A percentile compares a stretch with the other conserved stretches of the same genome.
Evolutionary conservation across 108 stramenopile species (phyloP).

Genomic region (Schizochytrium sp.): DNA sequence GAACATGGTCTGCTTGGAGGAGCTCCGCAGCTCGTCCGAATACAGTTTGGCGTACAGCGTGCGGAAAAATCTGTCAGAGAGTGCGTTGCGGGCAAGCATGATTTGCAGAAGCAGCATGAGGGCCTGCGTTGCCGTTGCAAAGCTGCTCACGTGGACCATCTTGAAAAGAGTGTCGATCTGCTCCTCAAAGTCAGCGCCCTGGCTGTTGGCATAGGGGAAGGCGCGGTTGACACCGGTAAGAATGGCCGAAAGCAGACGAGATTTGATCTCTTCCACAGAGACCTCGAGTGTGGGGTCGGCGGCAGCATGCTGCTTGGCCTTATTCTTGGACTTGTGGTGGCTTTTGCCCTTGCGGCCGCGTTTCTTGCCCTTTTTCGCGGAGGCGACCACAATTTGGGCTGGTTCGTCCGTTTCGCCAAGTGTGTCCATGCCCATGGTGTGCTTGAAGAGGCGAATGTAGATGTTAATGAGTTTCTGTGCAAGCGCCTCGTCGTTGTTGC

Average conservation of each 20-base stretch:
- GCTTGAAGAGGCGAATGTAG: constrained; percentile 14
- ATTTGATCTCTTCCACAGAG: constrained; percentile 37
- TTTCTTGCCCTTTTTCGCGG: not conserved
- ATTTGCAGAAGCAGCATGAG: constrained; percentile 80
- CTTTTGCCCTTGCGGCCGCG: not conserved
- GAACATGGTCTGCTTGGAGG: constrained; percentile 75
- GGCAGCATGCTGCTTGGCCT: not conserved
- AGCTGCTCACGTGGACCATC: constrained; percentile 70
- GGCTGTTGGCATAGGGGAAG: constrained; percentile 69
- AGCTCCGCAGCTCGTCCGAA: constrained; percentile 50
- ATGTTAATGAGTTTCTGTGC: not conserved
- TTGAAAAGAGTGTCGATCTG: constrained; percentile 83
- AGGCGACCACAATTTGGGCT: not conserved
- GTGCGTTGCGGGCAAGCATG: constrained; percentile 41
- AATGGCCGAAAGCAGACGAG: constrained; percentile 79
- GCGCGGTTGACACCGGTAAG: constrained; percentile 93
- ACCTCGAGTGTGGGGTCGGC: not conserved
- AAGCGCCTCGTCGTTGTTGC: not conserved
- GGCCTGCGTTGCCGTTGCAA: constrained; percentile 79
- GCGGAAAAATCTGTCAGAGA: constrained; percentile 62
- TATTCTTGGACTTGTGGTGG: not conserved
- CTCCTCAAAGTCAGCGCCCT: constrained; percentile 58
- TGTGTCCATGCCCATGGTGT: not conserved
- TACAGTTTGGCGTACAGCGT: constrained; percentile 77
- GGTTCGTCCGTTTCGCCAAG: not conserved